Percentiles rank a stretch among this genome's conserved stretches.
Conservation (phyloP, 202 grass and related monocot species). For the Brachypodium distachyon region DNA sequence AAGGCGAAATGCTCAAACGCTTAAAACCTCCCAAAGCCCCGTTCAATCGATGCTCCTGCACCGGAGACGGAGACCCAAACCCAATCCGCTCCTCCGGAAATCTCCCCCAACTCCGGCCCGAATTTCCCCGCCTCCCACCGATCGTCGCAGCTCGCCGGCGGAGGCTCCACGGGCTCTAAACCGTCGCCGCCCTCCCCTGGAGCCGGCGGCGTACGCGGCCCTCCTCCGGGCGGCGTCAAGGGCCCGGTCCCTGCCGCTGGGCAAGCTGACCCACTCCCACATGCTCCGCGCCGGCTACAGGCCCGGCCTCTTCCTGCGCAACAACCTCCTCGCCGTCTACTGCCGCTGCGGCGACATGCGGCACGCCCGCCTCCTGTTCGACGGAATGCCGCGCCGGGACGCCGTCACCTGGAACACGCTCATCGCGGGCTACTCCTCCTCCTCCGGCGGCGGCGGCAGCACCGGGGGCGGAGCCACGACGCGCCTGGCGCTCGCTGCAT, state of each 20-base stretch:
- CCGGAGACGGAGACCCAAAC: neutral
- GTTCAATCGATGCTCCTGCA: slow-evolving; percentile 1
- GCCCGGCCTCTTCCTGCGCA: slow-evolving; percentile 36
- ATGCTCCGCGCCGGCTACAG: slow-evolving; percentile 51
- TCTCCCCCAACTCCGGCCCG: neutral
- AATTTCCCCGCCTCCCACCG: neutral
- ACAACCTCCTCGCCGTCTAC: slow-evolving; percentile 40
- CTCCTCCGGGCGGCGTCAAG: slow-evolving; percentile 36
- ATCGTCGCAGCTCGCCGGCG: neutral
- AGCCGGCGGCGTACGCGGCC: slow-evolving; percentile 26
- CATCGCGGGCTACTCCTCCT: slow-evolving; percentile 40
- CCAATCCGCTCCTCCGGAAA: neutral
- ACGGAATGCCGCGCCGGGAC: slow-evolving; percentile 49
- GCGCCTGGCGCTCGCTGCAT: slow-evolving; percentile 22
- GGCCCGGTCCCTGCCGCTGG: slow-evolving; percentile 34
- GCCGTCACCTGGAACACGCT: slow-evolving; percentile 48
- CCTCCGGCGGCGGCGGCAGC: no score
- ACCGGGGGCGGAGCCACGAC: neutral
- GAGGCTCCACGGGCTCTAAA: neutral
- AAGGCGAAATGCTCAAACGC: neutral
- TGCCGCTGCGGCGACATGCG: slow-evolving; percentile 28
- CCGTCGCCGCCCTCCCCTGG: neutral
- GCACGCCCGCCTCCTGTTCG: slow-evolving; percentile 42
- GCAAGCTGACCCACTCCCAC: slow-evolving; percentile 47
- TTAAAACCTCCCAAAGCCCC: neutral